A percentile compares a stretch with the other conserved stretches of the same genome.
phyloP scores from a whole-genome alignment of 2,329 filamentous ascomycete genomes.

The Fusarium veterinarium region DNA sequence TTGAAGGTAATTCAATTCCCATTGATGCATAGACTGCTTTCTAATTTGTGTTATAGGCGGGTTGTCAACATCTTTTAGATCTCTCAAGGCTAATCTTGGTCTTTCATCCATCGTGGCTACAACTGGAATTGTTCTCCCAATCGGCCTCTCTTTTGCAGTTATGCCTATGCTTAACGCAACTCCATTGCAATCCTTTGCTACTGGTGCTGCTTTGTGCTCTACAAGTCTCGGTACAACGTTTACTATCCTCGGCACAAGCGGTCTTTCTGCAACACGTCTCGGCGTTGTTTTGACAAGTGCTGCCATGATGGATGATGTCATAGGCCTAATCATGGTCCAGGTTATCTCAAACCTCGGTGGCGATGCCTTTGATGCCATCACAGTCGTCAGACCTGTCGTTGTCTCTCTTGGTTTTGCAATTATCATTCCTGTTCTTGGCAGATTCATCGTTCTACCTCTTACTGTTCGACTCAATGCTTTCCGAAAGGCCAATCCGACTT shows the following conservation, averaged over 20 bases:
- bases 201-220: constrained; percentile 78
- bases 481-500: constrained; percentile 40
- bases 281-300: constrained; percentile 76
- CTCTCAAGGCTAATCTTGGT: constrained; percentile 67
- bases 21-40: accelerated
- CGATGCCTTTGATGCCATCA: constrained; percentile 45
- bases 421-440: constrained; percentile 59
- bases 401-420: constrained; percentile 64
- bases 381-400: constrained; percentile 58
- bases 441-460: constrained; percentile 56
- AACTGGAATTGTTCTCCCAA: constrained; percentile 73
- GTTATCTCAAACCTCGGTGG: constrained; percentile 74
- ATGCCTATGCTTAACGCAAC: constrained; percentile 61
- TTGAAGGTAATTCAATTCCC: constrained; percentile 62
- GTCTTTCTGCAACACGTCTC: constrained; percentile 56
- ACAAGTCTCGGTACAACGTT: constrained; percentile 80
- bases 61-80: constrained; percentile 52
- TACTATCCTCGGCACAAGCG: constrained; percentile 60
- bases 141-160: constrained; percentile 73
- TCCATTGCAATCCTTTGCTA: constrained; percentile 73
- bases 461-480: constrained; percentile 50
- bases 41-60: constrained; percentile 57
- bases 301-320: constrained; percentile 85
- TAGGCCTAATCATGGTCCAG: constrained; percentile 81
- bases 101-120: constrained; percentile 72